Evolutionary conservation across 148 eudicot genomes (phyloP).

Genomic region (Rhododendron kiyosumense): DNA sequence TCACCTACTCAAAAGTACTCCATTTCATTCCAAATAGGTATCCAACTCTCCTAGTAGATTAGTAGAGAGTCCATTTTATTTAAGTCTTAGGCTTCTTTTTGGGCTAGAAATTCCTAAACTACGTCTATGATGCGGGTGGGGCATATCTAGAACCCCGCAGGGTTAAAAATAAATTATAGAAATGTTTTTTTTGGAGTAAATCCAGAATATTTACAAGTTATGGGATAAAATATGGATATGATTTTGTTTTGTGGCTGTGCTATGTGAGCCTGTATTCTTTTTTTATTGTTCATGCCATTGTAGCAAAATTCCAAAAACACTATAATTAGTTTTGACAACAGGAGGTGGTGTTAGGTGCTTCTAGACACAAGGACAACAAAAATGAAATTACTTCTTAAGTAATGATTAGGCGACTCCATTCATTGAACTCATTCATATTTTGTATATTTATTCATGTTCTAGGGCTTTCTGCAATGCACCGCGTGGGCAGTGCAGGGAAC

Average conservation of each 20-base stretch:
- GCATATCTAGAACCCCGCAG: neutral
- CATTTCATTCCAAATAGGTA: neutral
- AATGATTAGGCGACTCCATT: neutral
- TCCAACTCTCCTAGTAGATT: neutral
- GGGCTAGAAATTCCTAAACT: neutral
- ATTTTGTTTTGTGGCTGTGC: neutral
- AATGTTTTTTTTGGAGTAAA: neutral
- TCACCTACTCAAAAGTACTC: neutral
- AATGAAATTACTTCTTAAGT: neutral
- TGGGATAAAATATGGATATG: neutral
- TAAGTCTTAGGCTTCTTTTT: neutral
- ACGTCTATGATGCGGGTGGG: neutral
- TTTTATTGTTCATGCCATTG: neutral
- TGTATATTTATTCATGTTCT: neutral
- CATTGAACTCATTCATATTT: neutral
- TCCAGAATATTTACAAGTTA: neutral
- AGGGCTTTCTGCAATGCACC: constrained; percentile 73
- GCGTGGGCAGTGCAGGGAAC: constrained; percentile 91
- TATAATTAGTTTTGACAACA: neutral
- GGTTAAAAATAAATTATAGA: neutral
- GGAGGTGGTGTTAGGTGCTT: neutral
- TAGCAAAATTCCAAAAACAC: neutral
- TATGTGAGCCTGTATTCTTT: neutral
- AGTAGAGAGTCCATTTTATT: neutral
- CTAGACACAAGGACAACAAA: neutral